phyloP scores from a whole-genome alignment of 306 rosid species.

The Cicer yamashitae region DNA sequence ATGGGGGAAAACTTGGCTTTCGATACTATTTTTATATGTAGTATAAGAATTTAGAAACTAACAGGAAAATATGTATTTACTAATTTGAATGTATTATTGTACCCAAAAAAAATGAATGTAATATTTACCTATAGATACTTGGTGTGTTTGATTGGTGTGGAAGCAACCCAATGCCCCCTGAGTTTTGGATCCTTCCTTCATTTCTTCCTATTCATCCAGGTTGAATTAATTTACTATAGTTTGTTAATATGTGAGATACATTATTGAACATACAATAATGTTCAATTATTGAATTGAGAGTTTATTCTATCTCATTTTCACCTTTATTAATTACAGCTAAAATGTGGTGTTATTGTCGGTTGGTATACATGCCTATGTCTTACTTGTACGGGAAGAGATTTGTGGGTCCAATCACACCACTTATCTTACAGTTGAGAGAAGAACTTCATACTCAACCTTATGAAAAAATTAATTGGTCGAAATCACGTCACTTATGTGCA shows the following conservation, averaged over 20 bases:
- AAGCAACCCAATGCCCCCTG: constrained; percentile 86
- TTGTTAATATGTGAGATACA: not conserved
- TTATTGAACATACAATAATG: not conserved
- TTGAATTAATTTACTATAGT: not conserved
- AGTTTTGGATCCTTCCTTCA: constrained; percentile 83
- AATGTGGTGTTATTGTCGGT: constrained; percentile 85
- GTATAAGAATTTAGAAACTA: not conserved
- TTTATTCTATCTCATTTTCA: not conserved
- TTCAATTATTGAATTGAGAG: not conserved
- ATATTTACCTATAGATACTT: constrained; percentile 53
- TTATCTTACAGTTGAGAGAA: constrained; percentile 62
- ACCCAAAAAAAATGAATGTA: not conserved
- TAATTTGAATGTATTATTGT: not conserved
- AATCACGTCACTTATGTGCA: constrained; percentile 69
- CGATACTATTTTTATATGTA: constrained; percentile 49
- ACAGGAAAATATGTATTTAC: not conserved
- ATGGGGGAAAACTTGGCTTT: constrained; percentile 94
- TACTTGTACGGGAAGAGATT: constrained; percentile 78
- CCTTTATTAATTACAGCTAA: constrained; percentile 62
- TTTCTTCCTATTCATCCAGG: constrained; percentile 85
- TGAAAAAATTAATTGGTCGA: constrained; percentile 64
- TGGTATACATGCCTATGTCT: constrained; percentile 89
- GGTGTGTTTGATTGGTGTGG: constrained; percentile 81
- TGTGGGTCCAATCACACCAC: constrained; percentile 80
- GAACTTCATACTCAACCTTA: constrained; percentile 66